phyloP scores from a whole-genome alignment of 805 yeast species.

The Myxozyma neotropica region DNA sequence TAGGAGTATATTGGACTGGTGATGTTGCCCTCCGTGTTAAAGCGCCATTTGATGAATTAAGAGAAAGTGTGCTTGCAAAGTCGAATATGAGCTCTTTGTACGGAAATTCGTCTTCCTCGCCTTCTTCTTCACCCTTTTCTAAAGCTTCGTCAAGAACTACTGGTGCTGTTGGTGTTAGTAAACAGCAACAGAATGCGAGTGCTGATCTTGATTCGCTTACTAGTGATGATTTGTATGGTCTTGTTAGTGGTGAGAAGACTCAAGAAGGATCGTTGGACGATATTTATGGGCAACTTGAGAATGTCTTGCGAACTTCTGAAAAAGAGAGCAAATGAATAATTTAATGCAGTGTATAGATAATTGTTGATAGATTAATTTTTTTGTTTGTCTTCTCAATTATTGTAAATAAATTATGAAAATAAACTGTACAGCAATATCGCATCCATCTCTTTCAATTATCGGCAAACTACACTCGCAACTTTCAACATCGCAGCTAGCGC shows the following conservation, averaged over 20 bases:
- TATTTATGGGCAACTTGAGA: background rate
- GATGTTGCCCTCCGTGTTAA: slow-evolving; percentile 5
- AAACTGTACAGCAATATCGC: background rate
- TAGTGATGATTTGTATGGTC: slow-evolving; percentile 6
- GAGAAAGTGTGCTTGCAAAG: background rate
- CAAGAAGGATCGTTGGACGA: background rate
- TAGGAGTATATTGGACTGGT: slow-evolving; percentile 9
- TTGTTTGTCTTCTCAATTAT: background rate
- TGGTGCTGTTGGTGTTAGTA: too few species aligned
- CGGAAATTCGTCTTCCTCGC: background rate
- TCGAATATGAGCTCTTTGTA: background rate
- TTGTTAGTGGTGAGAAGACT: background rate
- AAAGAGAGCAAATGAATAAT: too few species aligned
- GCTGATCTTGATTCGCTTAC: slow-evolving; percentile 1
- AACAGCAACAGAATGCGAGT: background rate
- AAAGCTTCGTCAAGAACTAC: too few species aligned
- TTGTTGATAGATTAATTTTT: background rate
- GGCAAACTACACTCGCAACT: slow-evolving; percentile 16
- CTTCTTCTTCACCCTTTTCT: background rate
- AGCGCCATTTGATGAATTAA: slow-evolving; percentile 1
- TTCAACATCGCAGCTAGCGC: slow-evolving; percentile 27
- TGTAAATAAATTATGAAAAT: background rate
- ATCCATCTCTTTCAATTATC: background rate
- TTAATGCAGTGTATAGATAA: background rate
- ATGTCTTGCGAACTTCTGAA: background rate